Base-by-base conservation (phyloP, 176 grass and related monocot species). In the Oryza australiensis region DNA sequence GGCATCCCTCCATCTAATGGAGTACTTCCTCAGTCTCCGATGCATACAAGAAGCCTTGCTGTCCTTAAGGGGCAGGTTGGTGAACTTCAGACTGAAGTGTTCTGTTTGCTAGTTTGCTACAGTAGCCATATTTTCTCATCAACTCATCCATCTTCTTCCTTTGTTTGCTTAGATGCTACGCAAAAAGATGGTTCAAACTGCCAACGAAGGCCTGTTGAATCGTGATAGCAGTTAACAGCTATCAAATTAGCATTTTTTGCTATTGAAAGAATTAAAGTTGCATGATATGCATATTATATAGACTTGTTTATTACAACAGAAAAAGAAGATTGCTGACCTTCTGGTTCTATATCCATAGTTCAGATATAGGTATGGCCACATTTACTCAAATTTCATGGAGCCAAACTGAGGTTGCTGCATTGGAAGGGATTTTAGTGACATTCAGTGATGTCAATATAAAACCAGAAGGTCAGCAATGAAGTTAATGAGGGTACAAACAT, bases 1-100 rank as follows among this genome's bases (percentile, higher is more conserved):
- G 95, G 92, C 12, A 91, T 98, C 62, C 95, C 95, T 70, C 95
- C 95, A 82, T 91, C 95, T 69, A 98, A 98, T 82, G 95, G 95
- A 70, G 92, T 98, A 43, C 88, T 98, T 87, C 92, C 92, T 76
- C 95, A 98, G 82, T 98, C 95, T 33, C 95, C 95, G 11, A 98
- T 98, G 95, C 95, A 98, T 82, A 98, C 92, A 13, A 98, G 75
- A 82, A 95, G 95, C 49, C 92, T 98, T 64, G 88, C 92, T 67
- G 85, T 91, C 77, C 95, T 95, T 12, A 98, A 84, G 80, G 90
- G 83, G 28, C 95, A 93, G 95, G 95, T 98, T 80, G 23, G 92
- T 81, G 67, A 76, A 68, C 35, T 66, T 75, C 30, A 46, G 63
- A 86, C n/a, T 46, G 64, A 87, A 73, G 53, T 69, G 41, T 30